These are phyloP conservation scores for Nephelium lappaceum DNA, from an alignment of 345 rosid genomes.

Conservation along the genomic window DNA sequence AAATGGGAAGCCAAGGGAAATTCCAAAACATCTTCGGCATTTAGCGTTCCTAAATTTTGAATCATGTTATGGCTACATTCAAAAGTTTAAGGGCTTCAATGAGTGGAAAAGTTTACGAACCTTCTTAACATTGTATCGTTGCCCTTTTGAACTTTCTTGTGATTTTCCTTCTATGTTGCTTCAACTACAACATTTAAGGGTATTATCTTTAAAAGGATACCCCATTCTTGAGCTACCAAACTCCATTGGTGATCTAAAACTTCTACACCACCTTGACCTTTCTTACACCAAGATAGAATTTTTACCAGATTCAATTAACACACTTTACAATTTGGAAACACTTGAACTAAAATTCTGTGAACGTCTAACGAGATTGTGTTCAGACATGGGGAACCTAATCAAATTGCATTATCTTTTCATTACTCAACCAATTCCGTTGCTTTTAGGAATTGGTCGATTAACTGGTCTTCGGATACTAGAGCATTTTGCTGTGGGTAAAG, in stretches of 20 bases:
- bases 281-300: neutral
- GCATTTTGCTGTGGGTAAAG: neutral
- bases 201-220: constrained; percentile 8
- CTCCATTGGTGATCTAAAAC: neutral
- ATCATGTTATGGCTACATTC: neutral
- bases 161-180: neutral
- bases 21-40: neutral
- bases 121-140: neutral
- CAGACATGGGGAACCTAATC: constrained; percentile 11
- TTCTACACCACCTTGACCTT: constrained; percentile 9
- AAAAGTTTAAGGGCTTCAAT: neutral
- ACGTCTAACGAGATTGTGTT: neutral
- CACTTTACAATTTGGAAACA: constrained; percentile 10
- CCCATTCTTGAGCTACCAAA: constrained; percentile 2
- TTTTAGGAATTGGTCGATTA: neutral
- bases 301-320: constrained; percentile 5
- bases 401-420: neutral
- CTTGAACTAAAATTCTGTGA: neutral
- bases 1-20: neutral
- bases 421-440: neutral
- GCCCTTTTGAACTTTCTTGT: neutral
- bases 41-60: neutral
- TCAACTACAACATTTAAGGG: neutral
- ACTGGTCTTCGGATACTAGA: neutral
- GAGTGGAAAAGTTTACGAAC: constrained; percentile 7